Conservation (phyloP, 768 basidiomycete species). For the Pluteus cervinus region DNA sequence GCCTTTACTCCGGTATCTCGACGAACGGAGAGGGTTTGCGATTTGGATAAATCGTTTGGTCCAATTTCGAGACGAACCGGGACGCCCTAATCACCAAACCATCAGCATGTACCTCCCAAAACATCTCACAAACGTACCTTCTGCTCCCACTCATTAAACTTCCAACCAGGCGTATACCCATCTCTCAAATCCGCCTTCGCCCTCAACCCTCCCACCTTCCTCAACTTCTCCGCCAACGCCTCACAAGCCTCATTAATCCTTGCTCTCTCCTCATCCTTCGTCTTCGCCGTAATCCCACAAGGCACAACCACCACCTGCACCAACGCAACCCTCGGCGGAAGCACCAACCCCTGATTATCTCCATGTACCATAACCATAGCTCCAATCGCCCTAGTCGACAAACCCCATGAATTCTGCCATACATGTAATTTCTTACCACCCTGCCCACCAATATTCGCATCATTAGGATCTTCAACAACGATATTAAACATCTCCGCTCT, state of each 20-base stretch:
- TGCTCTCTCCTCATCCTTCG: slow-evolving; percentile 57
- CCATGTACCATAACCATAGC: slow-evolving; percentile 99
- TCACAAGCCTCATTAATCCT: slow-evolving; percentile 75
- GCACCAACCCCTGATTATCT: slow-evolving; percentile 94
- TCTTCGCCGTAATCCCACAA: slow-evolving; percentile 88
- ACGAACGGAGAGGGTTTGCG: slow-evolving; percentile 79
- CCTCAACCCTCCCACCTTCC: slow-evolving; percentile 67
- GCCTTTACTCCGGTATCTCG: slow-evolving; percentile 53
- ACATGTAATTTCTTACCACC: slow-evolving; percentile 62
- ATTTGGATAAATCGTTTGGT: slow-evolving; percentile 81
- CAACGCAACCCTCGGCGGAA: slow-evolving; percentile 95
- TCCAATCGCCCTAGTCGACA: slow-evolving; percentile 93
- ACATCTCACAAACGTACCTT: slow-evolving; percentile 46
- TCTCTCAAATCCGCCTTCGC: slow-evolving; percentile 91
- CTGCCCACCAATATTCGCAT: slow-evolving; percentile 52
- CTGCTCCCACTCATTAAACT: slow-evolving; percentile 99
- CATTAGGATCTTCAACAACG: slow-evolving; percentile 89
- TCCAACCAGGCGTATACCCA: slow-evolving; percentile 96
- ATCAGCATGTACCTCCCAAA: slow-evolving; percentile 1
- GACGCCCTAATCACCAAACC: slow-evolving; percentile 60
- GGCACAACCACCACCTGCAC: slow-evolving; percentile 91
- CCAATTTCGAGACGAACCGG: slow-evolving; percentile 97
- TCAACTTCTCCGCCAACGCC: slow-evolving; percentile 67
- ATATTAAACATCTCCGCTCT: slow-evolving; percentile 97
- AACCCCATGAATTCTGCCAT: slow-evolving; percentile 99